Evolutionary conservation across 164 flowering plant species (phyloP), one percentile per base, ranked within the genome.

Genomic region (Pachysandra terminalis): DNA sequence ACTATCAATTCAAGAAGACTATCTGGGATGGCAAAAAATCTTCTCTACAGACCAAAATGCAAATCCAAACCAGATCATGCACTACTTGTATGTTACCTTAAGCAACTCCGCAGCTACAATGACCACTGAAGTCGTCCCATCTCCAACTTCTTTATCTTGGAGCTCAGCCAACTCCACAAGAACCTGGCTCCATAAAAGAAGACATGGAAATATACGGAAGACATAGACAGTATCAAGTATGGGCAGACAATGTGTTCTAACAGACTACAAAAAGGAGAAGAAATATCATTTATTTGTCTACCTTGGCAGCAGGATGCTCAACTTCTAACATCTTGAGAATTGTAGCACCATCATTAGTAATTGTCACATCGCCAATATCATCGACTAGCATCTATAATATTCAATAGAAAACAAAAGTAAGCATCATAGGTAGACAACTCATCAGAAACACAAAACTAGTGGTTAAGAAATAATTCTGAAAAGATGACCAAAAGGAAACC

Each of bases 241-340:
- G 9, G n/a, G 63, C 22, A 61, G 13, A 52, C 45, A 13, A 23
- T 61, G 23, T 48, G 26, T 10, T 62, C 28, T 49, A n/a, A 14
- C 25, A 27, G 32, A n/a, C 54, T 15, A 48, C 22, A 64, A 62
- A 17, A 71, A 26, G 37, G 14, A 61, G 32, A 56, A 27, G 56
- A 59, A 28, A 56, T 40, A 5, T 19, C 19, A n/a, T 22, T 21
- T 5, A 15, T 13, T 5, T 62, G n/a, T n/a, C n/a, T 71, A 90
- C 99, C 98, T 96, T 96, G n/a, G 98, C 99, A 74, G 99, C 96
- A 55, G 99, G 97, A 72, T 96, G 99, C 81, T 96, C 98, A 60
- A 96, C 97, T 74, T 96, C 99, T 58, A 96, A 81, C 98, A 96
- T 96, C 81, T 84, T 88, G 14, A 96, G 84, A 69, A 96, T 93